These are phyloP conservation scores for Cystobasidium onofrii DNA, from an alignment of 768 basidiomycete species.

Conservation along the genomic window DNA sequence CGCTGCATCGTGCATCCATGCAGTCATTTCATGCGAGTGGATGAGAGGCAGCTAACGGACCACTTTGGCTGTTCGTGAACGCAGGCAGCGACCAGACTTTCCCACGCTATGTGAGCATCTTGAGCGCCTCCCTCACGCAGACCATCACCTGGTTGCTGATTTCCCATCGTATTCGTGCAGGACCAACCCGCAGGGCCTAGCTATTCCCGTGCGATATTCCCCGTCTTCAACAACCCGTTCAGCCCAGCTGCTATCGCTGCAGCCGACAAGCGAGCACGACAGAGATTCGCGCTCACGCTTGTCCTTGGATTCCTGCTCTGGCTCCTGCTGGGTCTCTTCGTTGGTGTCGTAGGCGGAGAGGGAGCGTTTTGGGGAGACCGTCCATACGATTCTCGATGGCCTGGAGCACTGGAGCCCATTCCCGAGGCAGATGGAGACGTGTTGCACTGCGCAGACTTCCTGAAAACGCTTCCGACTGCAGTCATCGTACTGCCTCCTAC, in stretches of 20 bases:
- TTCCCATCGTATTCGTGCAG: not conserved
- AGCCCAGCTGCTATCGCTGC: not conserved
- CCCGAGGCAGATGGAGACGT: constrained; percentile 18
- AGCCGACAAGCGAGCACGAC: constrained; percentile 22
- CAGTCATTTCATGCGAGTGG: no score
- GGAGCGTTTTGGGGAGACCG: constrained; percentile 23
- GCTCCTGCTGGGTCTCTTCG: constrained; percentile 14
- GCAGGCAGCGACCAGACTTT: not conserved
- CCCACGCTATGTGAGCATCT: not conserved
- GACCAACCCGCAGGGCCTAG: not conserved
- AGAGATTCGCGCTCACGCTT: constrained; percentile 5
- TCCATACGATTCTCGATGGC: constrained; percentile 2
- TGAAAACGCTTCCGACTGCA: constrained; percentile 8
- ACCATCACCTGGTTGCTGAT: not conserved
- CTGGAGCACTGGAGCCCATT: constrained; percentile 4
- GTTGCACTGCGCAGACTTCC: constrained; percentile 8
- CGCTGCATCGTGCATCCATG: not conserved
- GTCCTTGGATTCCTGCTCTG: constrained; percentile 24
- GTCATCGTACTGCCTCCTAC: constrained; percentile 12
- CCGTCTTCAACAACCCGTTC: constrained; percentile 17
- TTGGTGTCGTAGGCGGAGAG: constrained; percentile 17
- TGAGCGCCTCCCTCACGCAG: not conserved
- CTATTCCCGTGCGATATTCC: not conserved
- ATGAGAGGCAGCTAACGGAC: not conserved
- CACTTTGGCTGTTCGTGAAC: not conserved